Conservation (phyloP, 345 rosid genomes). For the Eucalyptus paniculata region DNA sequence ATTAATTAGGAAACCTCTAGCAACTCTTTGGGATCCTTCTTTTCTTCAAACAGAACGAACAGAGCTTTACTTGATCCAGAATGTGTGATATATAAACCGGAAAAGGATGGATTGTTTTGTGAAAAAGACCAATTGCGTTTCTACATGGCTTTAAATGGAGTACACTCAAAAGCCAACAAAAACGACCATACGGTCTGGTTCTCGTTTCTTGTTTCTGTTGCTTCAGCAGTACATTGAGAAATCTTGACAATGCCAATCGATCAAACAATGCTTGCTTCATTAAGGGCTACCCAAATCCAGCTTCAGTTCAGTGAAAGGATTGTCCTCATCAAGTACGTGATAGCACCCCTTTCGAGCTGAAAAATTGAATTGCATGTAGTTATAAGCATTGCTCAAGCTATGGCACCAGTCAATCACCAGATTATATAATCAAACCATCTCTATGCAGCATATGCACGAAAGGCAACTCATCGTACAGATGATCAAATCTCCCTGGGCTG, state of each 20-base stretch:
- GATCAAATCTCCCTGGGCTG: neutral
- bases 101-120: no score
- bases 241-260: neutral
- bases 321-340: constrained; percentile 26
- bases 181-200: neutral
- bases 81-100: no score
- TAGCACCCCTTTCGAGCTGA: constrained; percentile 91
- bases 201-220: neutral
- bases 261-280: neutral
- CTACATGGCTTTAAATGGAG: neutral
- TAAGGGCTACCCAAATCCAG: neutral
- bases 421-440: neutral
- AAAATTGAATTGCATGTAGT: neutral
- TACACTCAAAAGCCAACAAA: neutral
- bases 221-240: neutral
- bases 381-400: neutral
- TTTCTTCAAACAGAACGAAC: no score
- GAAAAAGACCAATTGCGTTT: neutral
- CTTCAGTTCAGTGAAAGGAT: neutral
- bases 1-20: no score
- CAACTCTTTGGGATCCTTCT: no score
- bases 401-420: neutral
- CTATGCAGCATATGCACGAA: neutral
- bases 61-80: no score
- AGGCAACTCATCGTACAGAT: neutral